Evolutionary conservation across 169 alveolate genomes (phyloP), one percentile per base, ranked within the genome.

Genomic region (Babesia microti): DNA sequence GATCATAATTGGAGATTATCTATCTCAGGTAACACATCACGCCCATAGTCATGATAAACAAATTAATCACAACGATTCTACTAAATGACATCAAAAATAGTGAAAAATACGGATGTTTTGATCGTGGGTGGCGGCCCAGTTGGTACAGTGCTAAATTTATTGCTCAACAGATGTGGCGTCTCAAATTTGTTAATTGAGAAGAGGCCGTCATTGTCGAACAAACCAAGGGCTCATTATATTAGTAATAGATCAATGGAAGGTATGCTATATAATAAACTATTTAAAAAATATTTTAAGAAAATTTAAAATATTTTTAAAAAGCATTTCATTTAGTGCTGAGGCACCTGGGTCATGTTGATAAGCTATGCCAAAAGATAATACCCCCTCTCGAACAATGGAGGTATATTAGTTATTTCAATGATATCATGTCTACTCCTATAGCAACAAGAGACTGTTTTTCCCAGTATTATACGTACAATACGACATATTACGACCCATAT

Each of bases 121-220:
- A 78, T 89, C 17, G 89, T 90, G 15, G 97, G 97, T n/a, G 86
- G 83, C 9, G 97, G 97, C 2, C 97, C 97, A 1, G 91, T 89
- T 0, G 97, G 97, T 6, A 79, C 85, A 63, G 75, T 93, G 12
- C 65, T 87, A 24, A 73, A 89, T 36, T 72, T 84, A 32, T 80
- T 89, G 41, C 68, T 90, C 3, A 70, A 78, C 24, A 72, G 78
- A 37, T 63, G 68, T 59, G 73, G 88, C 6, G 72, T 90, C 26
- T 88, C 89, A 0, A 74, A 68, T 35, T 26, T 88, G 21, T 34
- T 89, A 35, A 74, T 87, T 3, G 97, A 90, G 36, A 53, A 53
- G 36, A 52, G 69, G 39, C 51, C 51, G n/a, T 36, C 22, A 7
- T 68, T 79, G 6, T 54, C 74, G 33, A 71, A 69, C 12, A 87